phyloP scores from a whole-genome alignment of 495 filamentous ascomycete species.

The Neurospora sp. region DNA sequence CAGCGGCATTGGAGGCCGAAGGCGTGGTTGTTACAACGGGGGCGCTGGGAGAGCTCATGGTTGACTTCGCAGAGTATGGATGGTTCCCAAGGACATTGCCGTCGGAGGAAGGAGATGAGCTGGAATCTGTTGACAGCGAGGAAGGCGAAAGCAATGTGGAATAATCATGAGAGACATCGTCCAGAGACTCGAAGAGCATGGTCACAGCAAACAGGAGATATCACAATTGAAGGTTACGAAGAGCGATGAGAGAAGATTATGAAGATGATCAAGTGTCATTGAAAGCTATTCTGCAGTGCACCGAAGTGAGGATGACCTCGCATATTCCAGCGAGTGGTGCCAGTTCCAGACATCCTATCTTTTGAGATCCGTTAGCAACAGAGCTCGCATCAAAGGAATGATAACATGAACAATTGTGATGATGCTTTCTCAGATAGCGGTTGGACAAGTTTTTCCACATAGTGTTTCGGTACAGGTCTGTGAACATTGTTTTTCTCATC shows the following conservation, averaged over 20 bases:
- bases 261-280: background rate
- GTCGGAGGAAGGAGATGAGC: slow-evolving; percentile 32
- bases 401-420: slow-evolving; percentile 1
- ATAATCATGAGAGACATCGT: slow-evolving; percentile 1
- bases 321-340: background rate
- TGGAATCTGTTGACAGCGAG: slow-evolving; percentile 6
- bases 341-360: background rate
- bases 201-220: background rate
- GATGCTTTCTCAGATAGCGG: slow-evolving; percentile 60
- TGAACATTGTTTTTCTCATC: slow-evolving; percentile 60
- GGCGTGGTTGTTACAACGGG: slow-evolving; percentile 57
- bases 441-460: slow-evolving; percentile 61
- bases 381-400: slow-evolving; percentile 1
- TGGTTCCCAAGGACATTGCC: slow-evolving; percentile 63
- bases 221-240: background rate
- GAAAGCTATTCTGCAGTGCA: background rate
- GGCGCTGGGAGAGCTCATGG: slow-evolving; percentile 57
- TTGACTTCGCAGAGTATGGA: slow-evolving; percentile 58
- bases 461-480: slow-evolving; percentile 71
- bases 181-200: slow-evolving; percentile 7
- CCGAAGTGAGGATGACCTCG: background rate
- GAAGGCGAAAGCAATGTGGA: slow-evolving; percentile 8
- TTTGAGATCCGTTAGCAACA: slow-evolving; percentile 16
- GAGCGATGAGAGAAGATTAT: background rate
- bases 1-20: slow-evolving; percentile 53